Evolutionary conservation across 2,329 filamentous ascomycete species (phyloP), one percentile per base, ranked within the genome.

Genomic region (Hypoxylon sp.): DNA sequence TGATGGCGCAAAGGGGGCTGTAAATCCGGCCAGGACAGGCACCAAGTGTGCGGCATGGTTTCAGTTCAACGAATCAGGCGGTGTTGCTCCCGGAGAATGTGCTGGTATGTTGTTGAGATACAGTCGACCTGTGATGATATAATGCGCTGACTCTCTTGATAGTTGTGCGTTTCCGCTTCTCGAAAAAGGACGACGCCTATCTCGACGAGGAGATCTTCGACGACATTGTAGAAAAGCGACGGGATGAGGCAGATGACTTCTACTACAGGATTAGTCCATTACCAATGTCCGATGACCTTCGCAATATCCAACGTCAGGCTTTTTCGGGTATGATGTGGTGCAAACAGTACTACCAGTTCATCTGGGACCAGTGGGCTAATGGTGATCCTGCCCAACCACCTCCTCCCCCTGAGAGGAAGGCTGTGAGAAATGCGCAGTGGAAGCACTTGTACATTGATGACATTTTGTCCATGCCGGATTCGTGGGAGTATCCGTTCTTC

Each of bases 271-370:
- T 98, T 74, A 97, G 92, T 75, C 94, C 94, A 2, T 81, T 97
- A 33, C 94, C 93, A 2, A 96, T 97, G 89, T 84, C 91, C 0
- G 93, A 98, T 45, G 94, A 98, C 71, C 82, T 97, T 57, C 88
- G 93, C 66, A 97, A 96, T 74, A 95, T 98, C 67, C 95, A 98
- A 77, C 86, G 94, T 66, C 93, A 97, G 74, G 95, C 94, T 3
- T 90, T 97, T 65, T 88, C 93, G 0, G 94, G 95, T 50, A 98
- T 98, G 94, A 89, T 98, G 83, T 98, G 94, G 94, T 96, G 90
- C 62, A 98, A 98, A 75, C 94, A 98, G 74, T 91, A 92, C 77
- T 98, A 98, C 74, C 86, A 96, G 72, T 97, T 98, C 75, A 87
- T 98, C 68, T 97, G 92, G 92, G 93, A 98, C 64, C 90, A 98